Conservation (phyloP, 2,329 filamentous ascomycete species). For the Penicillium sclerotiorum region DNA sequence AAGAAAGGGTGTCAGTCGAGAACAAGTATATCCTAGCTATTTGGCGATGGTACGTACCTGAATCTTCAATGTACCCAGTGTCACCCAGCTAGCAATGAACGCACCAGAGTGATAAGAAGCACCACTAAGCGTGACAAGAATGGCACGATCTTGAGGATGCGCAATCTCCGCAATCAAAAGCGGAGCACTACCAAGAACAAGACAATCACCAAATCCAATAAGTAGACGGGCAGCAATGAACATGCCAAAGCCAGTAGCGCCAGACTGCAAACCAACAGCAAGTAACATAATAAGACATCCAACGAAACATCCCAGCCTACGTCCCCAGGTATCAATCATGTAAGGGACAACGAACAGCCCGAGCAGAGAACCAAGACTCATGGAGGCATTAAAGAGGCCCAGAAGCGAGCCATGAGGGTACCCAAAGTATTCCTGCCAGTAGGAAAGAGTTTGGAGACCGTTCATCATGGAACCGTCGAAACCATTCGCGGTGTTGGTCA, state of each 20-base stretch:
- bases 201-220: constrained; percentile 27
- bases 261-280: constrained; percentile 30
- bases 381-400: constrained; percentile 24
- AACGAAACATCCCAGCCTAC: constrained; percentile 14
- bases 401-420: constrained; percentile 24
- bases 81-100: constrained; percentile 22
- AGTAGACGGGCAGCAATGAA: constrained; percentile 30
- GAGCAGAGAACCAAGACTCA: constrained; percentile 21
- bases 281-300: constrained; percentile 24
- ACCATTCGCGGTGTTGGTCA: constrained; percentile 37
- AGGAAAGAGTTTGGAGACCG: constrained; percentile 29
- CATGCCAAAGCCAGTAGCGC: constrained; percentile 27
- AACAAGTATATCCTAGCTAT: no score
- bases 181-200: constrained; percentile 26
- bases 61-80: constrained; percentile 22
- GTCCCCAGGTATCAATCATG: constrained; percentile 22
- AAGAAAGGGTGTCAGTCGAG: no score
- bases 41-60: constrained; percentile 13
- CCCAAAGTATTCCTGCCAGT: constrained; percentile 29
- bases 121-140: constrained; percentile 22
- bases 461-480: constrained; percentile 30
- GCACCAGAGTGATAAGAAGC: constrained; percentile 24
- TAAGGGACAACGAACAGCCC: constrained; percentile 24
- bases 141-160: constrained; percentile 27
- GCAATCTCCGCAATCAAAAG: constrained; percentile 30